A percentile compares a stretch with the other conserved stretches of the same genome.
Conservation (phyloP, 495 filamentous ascomycete species). For the Penicillium angulare region DNA sequence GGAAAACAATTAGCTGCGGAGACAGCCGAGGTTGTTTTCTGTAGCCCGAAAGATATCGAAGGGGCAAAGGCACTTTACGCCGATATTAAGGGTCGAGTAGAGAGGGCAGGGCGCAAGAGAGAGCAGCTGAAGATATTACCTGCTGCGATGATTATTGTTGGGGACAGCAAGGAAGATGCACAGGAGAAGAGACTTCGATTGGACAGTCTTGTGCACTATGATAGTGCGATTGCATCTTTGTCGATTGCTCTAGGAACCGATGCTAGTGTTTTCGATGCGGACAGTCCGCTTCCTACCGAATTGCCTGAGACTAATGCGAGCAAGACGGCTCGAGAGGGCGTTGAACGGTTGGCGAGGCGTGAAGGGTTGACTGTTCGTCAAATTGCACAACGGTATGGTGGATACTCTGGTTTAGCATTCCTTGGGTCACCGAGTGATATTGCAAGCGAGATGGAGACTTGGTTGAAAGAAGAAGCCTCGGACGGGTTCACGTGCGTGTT, state of each 20-base stretch:
- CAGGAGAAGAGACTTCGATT: conserved; percentile 46
- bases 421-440: conserved; percentile 49
- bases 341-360: conserved; percentile 39
- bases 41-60: conserved; percentile 38
- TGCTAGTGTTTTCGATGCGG: conserved; percentile 46
- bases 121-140: conserved; percentile 54
- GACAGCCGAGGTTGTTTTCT: conserved; percentile 56
- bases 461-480: conserved; percentile 47
- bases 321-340: conserved; percentile 45
- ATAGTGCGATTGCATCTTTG: conserved; percentile 55
- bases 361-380: conserved; percentile 50
- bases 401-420: conserved; percentile 51
- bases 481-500: conserved; percentile 49
- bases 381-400: conserved; percentile 50
- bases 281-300: conserved; percentile 45
- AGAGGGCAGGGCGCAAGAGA: conserved; percentile 38
- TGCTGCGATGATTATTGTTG: conserved; percentile 48
- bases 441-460: conserved; percentile 48
- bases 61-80: conserved; percentile 50
- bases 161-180: conserved; percentile 45
- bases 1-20: conserved; percentile 53
- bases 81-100: conserved; percentile 49
- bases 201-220: conserved; percentile 54
- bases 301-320: conserved; percentile 54
- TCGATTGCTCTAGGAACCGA: conserved; percentile 49